A percentile compares a stretch with the other conserved stretches of the same genome.
Evolutionary conservation across 2,329 filamentous ascomycete species (phyloP).

Genomic region (Diaporthe citrichinensis): DNA sequence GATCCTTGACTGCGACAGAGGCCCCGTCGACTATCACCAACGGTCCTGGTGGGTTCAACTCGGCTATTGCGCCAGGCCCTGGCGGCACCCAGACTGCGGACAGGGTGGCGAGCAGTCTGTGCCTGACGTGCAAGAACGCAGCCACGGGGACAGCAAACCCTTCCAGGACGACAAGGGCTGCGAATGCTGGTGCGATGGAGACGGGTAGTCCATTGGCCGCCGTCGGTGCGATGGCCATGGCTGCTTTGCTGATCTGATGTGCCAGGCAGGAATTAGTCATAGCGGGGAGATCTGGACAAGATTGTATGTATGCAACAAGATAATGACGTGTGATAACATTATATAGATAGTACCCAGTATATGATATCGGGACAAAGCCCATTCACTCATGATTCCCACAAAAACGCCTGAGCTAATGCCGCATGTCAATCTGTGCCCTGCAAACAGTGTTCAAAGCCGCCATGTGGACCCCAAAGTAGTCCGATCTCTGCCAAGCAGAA

Average conservation of each 20-base stretch:
- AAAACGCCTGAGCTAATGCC: conserved; percentile 20
- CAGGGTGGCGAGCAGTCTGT: conserved; percentile 20
- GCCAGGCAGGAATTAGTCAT: neutral
- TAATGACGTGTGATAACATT: neutral
- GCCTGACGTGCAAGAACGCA: conserved; percentile 18
- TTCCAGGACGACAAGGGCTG: neutral
- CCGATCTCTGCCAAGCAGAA: neutral
- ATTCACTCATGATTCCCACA: neutral
- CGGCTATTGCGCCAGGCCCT: neutral
- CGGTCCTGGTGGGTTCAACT: neutral
- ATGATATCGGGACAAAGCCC: neutral
- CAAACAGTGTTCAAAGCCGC: neutral
- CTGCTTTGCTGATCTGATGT: conserved; percentile 16
- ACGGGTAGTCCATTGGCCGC: conserved; percentile 5
- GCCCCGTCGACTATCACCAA: conserved; percentile 27
- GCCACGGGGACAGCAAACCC: neutral
- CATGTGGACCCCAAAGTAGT: neutral
- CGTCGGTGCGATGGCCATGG: conserved; percentile 13
- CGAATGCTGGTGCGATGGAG: neutral
- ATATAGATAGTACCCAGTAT: neutral
- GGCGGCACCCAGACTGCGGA: neutral
- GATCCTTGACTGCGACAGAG: conserved; percentile 5
- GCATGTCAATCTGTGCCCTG: neutral
- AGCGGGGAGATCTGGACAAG: neutral
- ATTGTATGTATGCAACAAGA: too few relatives aligned